Base-by-base conservation (phyloP, 306 rosid species). In the Quercus alba region DNA sequence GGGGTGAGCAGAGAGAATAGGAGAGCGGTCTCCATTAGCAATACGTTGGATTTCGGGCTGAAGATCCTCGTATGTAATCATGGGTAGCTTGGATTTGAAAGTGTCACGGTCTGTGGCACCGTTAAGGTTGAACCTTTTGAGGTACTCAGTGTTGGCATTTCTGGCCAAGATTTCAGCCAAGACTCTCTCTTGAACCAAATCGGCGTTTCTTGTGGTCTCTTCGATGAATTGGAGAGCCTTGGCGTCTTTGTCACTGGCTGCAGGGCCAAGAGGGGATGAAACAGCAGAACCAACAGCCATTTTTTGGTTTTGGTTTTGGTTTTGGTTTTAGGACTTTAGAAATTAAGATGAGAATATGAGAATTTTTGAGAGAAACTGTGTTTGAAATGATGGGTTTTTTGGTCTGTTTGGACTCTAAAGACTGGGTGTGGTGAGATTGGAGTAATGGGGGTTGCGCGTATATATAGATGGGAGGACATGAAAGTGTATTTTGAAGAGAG, bases 31-130 rank as follows among this genome's bases (percentile, higher is more conserved):
- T 0, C 92, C 92, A 56, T 73, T 80, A 2, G 92, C 90, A 23
- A 88, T 88, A 10, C 92, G 86, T n/a, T 88, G 85, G 63, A 88
- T 88, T 66, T 81, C 86, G 0, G 90, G 92, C 84, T 86, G 88
- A 71, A 88, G 81, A 75, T 88, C 90, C 52, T 88, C 92, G 76
- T 88, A 88, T 12, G 86, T 81, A 68, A 88, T 80, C 30, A 88
- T 80, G 0, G 92, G 88, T 5, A 86, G 61, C 20, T 74, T 72
- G 1, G 84, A 72, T 49, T 86, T 88, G 80, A 75, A 88, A 1
- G 85, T 57, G 1, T 56, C 41, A 3, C 88, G 90, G 76, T 86
- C 90, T 26, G 85, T 72, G 52, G 89, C 81, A 80, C 86, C 91
- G 71, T 67, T 67, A 55, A 88, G 90, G 19, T 81, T 73, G 86